Evolutionary conservation across 2,329 filamentous ascomycete genomes (phyloP).

Genomic region (Cladosporium sp.): DNA sequence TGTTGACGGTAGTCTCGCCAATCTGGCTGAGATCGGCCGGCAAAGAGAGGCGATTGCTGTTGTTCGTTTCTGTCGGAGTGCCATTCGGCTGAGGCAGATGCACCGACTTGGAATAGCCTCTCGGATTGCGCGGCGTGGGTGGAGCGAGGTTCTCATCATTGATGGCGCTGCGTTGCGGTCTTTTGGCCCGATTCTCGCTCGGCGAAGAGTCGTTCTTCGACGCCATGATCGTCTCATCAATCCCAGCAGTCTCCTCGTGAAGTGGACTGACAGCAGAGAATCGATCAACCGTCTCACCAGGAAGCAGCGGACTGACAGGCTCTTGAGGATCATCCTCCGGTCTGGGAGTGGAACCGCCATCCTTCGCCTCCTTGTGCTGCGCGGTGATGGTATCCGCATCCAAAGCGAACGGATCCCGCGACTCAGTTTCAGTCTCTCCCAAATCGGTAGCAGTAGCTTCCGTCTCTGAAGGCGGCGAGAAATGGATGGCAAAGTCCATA

Average conservation of each 20-base stretch:
- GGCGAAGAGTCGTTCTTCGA: conserved; percentile 6
- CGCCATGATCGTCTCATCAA: conserved; percentile 23
- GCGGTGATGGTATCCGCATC: conserved; percentile 33
- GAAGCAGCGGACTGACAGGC: conserved; percentile 30
- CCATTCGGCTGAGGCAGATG: conserved; percentile 25
- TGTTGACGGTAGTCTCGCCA: conserved; percentile 28
- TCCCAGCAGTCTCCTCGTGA: conserved; percentile 26
- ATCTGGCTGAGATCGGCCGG: conserved; percentile 30
- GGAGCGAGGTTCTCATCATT: conserved; percentile 22
- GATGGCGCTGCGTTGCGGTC: conserved; percentile 7
- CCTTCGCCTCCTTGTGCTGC: conserved; percentile 25
- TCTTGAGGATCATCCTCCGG: not conserved
- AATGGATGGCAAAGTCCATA: conserved; percentile 31
- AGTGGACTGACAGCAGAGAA: conserved; percentile 33
- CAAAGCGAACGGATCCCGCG: conserved; percentile 28
- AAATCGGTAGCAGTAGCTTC: conserved; percentile 22
- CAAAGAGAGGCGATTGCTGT: conserved; percentile 28
- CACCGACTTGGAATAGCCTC: conserved; percentile 31
- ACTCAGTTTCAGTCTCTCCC: conserved; percentile 26
- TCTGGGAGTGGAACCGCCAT: not conserved
- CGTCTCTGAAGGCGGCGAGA: conserved; percentile 27
- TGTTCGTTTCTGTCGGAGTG: conserved; percentile 20
- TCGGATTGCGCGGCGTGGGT: conserved; percentile 27
- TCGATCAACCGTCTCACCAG: conserved; percentile 27
- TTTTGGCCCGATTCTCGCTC: conserved; percentile 13